Conservation (phyloP, 768 basidiomycete genomes). For the Tulasnella calospora region DNA sequence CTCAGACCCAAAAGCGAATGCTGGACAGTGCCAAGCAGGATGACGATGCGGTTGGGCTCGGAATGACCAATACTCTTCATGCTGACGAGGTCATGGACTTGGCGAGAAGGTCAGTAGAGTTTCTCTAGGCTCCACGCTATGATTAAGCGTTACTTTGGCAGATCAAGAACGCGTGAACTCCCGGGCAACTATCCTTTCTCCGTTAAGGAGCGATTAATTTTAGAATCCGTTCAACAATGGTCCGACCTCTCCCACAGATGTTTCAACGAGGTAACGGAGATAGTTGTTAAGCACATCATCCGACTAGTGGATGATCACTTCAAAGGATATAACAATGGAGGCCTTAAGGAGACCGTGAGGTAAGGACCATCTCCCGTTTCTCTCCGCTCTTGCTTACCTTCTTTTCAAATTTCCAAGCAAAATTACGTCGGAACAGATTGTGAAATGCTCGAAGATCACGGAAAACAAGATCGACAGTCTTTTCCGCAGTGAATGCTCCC, state of each 20-base stretch:
- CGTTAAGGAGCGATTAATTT: slow-evolving; percentile 39
- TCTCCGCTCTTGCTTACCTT: neutral
- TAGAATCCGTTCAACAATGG: slow-evolving; percentile 13
- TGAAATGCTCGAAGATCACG: neutral
- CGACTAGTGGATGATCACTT: slow-evolving; percentile 8
- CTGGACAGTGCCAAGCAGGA: too few species aligned
- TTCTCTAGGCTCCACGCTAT: neutral
- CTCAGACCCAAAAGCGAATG: neutral
- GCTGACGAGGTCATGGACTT: slow-evolving; percentile 29
- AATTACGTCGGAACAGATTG: neutral
- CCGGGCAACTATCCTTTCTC: slow-evolving; percentile 59
- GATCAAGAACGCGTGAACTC: slow-evolving; percentile 67
- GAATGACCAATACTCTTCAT: slow-evolving; percentile 37
- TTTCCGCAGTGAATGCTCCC: neutral
- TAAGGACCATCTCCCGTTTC: neutral
- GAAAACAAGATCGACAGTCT: neutral
- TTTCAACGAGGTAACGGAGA: neutral
- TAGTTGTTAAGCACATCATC: neutral
- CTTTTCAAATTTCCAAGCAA: neutral
- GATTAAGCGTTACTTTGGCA: slow-evolving; percentile 32
- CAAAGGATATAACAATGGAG: neutral
- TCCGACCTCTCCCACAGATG: neutral
- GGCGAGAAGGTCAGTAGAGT: slow-evolving; percentile 14
- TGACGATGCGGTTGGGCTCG: neutral
- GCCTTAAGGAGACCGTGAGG: neutral